These are phyloP conservation scores for Fraxinus latifolia DNA, from an alignment of 305 asterid genomes.

Conservation along the genomic window DNA sequence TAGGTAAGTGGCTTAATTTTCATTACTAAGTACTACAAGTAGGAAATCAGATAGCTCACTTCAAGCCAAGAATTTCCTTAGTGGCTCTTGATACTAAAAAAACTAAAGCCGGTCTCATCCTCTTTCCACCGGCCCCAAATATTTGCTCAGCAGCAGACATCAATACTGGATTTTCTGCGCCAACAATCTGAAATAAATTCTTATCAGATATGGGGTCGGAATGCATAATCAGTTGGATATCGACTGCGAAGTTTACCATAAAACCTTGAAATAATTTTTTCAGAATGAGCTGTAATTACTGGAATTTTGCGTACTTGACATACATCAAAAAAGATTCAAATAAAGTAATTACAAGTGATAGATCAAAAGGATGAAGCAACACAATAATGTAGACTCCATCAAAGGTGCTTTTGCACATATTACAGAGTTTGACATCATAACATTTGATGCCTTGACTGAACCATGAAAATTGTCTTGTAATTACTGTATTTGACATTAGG, in stretches of 20 bases:
- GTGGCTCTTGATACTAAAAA: not conserved
- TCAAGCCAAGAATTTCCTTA: not conserved
- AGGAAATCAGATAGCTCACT: not conserved
- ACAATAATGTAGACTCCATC: not conserved
- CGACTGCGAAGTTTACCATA: not conserved
- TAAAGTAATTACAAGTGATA: not conserved
- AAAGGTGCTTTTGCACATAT: not conserved
- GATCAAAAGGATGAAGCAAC: not conserved
- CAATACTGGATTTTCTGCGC: conserved; percentile 10
- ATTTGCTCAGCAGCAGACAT: not conserved
- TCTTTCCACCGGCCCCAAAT: not conserved
- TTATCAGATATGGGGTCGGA: not conserved
- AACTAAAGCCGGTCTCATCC: not conserved
- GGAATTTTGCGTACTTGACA: not conserved
- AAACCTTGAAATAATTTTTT: not conserved
- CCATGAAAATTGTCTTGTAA: not conserved
- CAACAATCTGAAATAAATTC: not conserved
- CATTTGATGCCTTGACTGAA: not conserved
- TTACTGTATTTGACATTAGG: not conserved
- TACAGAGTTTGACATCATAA: not conserved
- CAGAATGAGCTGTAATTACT: not conserved
- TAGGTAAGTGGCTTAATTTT: not conserved
- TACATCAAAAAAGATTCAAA: not conserved
- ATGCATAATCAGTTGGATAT: not conserved
- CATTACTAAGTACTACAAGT: not conserved